Evolutionary conservation across 176 grass and related monocot species (phyloP).

Genomic region (Aegilops tauschii): DNA sequence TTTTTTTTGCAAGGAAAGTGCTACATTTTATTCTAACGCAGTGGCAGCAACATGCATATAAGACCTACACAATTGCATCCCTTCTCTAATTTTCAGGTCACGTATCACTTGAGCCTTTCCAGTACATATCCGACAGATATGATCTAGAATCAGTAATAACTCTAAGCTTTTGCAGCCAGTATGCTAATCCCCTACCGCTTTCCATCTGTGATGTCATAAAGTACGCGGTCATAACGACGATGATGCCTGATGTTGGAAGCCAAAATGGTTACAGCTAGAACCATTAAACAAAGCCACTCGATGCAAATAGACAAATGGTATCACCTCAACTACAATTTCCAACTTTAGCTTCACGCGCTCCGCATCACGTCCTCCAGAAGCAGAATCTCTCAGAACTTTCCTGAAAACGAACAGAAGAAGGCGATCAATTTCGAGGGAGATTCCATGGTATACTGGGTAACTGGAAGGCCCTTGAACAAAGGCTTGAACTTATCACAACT

Average conservation of each 20-base stretch:
- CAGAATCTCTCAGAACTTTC: constrained; percentile 71
- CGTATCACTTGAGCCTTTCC: neutral
- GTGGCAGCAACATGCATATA: neutral
- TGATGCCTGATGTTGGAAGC: neutral
- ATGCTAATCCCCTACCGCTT: neutral
- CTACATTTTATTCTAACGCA: neutral
- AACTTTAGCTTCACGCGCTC: constrained; percentile 87
- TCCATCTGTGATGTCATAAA: neutral
- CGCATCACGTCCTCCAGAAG: constrained; percentile 76
- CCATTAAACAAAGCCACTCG: neutral
- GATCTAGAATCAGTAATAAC: neutral
- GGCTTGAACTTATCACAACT: neutral
- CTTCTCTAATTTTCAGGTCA: neutral
- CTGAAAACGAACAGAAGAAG: constrained; percentile 40
- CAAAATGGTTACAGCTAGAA: neutral
- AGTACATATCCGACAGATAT: neutral
- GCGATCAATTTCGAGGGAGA: neutral
- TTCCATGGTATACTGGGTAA: neutral
- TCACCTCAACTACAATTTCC: constrained; percentile 88
- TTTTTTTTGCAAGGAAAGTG: neutral
- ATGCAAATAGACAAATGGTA: neutral
- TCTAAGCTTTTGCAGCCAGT: neutral
- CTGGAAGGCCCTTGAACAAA: neutral
- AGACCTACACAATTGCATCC: neutral
- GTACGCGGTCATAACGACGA: neutral